Percentiles rank a stretch among this genome's conserved stretches.
Evolutionary conservation across 495 filamentous ascomycete genomes (phyloP).

Genomic region (Penicillium soppii): DNA sequence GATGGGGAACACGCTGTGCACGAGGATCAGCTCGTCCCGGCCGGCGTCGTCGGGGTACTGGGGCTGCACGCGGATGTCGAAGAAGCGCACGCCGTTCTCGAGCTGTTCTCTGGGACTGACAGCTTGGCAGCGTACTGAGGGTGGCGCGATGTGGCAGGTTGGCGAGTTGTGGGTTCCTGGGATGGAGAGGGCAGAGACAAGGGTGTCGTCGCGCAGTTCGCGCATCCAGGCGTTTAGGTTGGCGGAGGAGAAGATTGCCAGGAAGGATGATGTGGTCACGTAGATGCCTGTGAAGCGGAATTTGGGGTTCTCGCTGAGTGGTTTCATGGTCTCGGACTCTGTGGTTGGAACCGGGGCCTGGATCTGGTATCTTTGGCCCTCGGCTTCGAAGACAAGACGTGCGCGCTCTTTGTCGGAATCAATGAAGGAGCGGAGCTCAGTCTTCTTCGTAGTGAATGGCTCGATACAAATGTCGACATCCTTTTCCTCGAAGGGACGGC

Average conservation of each 20-base stretch:
- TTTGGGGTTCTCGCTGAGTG: conserved; percentile 53
- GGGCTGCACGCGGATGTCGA: conserved; percentile 82
- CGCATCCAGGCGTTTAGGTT: conserved; percentile 80
- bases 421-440: conserved; percentile 50
- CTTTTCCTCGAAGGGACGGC: conserved; percentile 53
- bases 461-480: conserved; percentile 56
- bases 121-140: conserved; percentile 91
- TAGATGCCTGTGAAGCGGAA: conserved; percentile 72
- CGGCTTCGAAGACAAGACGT: conserved; percentile 61
- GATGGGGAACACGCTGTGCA: conserved; percentile 80
- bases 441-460: conserved; percentile 57
- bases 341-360: conserved; percentile 57
- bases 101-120: conserved; percentile 75
- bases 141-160: conserved; percentile 77
- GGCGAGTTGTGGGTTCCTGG: conserved; percentile 96
- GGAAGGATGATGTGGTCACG: conserved; percentile 57
- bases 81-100: conserved; percentile 87
- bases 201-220: conserved; percentile 61
- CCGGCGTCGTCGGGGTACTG: conserved; percentile 52
- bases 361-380: conserved; percentile 60
- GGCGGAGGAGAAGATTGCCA: conserved; percentile 75
- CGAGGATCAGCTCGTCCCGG: conserved; percentile 60
- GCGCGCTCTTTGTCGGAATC: conserved; percentile 52
- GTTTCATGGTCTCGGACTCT: conserved; percentile 55
- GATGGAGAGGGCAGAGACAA: conserved; percentile 80